A percentile compares a stretch with the other conserved stretches of the same genome.
Conservation (phyloP, 1,139 yeast species). For the Candida albicans region DNA sequence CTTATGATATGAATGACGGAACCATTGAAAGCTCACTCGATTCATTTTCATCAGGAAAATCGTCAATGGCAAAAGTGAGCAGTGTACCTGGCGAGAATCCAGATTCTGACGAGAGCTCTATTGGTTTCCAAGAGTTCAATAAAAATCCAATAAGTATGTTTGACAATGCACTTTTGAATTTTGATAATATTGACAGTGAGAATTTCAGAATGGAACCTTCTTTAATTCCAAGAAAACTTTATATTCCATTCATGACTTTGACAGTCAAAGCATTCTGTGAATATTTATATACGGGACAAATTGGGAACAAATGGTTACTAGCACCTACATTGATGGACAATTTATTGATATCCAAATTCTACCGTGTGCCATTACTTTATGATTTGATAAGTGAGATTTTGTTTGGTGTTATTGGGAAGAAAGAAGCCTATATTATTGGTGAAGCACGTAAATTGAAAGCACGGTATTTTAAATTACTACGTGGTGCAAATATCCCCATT, state of each 20-base stretch:
- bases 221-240: conserved; percentile 63
- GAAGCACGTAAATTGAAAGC: conserved; percentile 38
- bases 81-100: conserved; percentile 2
- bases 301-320: conserved; percentile 69
- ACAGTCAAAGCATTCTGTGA: conserved; percentile 69
- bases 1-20: conserved; percentile 5
- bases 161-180: conserved; percentile 34
- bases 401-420: conserved; percentile 66
- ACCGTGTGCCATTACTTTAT: conserved; percentile 65
- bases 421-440: conserved; percentile 53
- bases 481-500: conserved; percentile 23
- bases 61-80: conserved; percentile 11
- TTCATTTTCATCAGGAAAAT: conserved; percentile 16
- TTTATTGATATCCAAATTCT: conserved; percentile 59
- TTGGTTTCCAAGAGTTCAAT: conserved; percentile 2
- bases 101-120: conserved; percentile 4
- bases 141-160: conserved; percentile 15
- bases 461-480: conserved; percentile 27
- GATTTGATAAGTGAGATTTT: conserved; percentile 68
- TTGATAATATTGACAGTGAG: conserved; percentile 36
- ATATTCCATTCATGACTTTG: conserved; percentile 62
- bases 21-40: conserved; percentile 5
- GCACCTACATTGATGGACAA: conserved; percentile 68
- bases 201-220: conserved; percentile 53
- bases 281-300: conserved; percentile 74